Percentiles rank a stretch among this genome's conserved stretches.
These are phyloP conservation scores for Monosporascus sp. DNA, from an alignment of 2,329 filamentous ascomycete genomes.

Conservation along the genomic window DNA sequence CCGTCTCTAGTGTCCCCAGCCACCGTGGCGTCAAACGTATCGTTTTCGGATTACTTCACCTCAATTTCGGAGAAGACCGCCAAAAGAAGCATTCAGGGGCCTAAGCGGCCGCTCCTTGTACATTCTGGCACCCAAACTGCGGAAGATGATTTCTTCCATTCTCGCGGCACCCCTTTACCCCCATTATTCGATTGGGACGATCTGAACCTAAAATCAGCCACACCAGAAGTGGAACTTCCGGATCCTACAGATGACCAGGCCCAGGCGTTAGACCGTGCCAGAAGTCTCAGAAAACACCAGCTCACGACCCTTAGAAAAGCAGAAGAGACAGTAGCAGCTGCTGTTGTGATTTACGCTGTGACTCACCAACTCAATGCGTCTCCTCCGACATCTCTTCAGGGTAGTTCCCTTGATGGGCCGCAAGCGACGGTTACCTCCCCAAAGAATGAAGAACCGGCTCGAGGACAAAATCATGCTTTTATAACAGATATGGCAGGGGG, in stretches of 20 bases:
- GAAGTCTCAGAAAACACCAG: conserved; percentile 40
- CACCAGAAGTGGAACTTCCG: conserved; percentile 44
- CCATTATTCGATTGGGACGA: conserved; percentile 17
- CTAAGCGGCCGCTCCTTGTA: conserved; percentile 15
- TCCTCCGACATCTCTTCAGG: conserved; percentile 24
- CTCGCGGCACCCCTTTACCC: conserved; percentile 11
- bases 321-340: conserved; percentile 50
- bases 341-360: conserved; percentile 49
- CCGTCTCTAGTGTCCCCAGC: background rate
- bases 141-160: conserved; percentile 7
- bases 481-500: conserved; percentile 19
- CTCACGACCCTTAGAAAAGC: conserved; percentile 40
- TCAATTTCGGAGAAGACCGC: conserved; percentile 9
- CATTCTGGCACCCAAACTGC: conserved; percentile 27
- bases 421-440: conserved; percentile 13
- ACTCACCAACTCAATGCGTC: conserved; percentile 39
- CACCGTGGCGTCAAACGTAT: conserved; percentile 5
- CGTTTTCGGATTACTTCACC: conserved; percentile 15
- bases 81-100: conserved; percentile 14
- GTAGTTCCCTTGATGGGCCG: conserved; percentile 17
- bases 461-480: conserved; percentile 3
- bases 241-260: conserved; percentile 34
- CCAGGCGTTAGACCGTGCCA: conserved; percentile 35
- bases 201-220: conserved; percentile 33
- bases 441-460: conserved; percentile 12